Evolutionary conservation across 2,329 filamentous ascomycete genomes (phyloP).

Genomic region (Aureobasidium sp.): DNA sequence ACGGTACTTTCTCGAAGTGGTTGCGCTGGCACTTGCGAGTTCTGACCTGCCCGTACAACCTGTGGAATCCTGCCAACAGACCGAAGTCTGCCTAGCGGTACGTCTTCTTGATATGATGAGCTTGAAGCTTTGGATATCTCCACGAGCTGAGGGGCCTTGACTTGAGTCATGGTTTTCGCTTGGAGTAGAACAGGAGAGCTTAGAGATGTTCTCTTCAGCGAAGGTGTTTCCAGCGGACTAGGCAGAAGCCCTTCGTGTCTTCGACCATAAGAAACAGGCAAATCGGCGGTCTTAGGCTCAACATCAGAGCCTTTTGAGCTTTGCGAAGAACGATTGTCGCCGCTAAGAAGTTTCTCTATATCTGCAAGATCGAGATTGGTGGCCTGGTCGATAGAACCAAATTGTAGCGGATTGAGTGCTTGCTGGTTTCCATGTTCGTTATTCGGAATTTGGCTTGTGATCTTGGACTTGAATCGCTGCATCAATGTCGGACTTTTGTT

Average conservation of each 20-base stretch:
- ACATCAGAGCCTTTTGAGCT: neutral
- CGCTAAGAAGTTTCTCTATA: neutral
- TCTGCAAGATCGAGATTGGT: neutral
- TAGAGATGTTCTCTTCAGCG: constrained; percentile 18
- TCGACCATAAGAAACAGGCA: constrained; percentile 19
- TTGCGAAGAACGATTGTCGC: neutral
- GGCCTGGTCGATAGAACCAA: neutral
- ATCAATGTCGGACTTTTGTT: neutral
- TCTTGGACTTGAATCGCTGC: neutral
- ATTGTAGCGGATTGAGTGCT: neutral
- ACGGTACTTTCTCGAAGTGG: no score
- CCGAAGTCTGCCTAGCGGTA: constrained; percentile 44
- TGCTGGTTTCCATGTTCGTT: neutral
- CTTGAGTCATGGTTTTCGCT: constrained; percentile 16
- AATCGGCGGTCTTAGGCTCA: neutral
- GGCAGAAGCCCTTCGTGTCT: constrained; percentile 21
- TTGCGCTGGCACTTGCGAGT: neutral
- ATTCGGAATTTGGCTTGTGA: neutral
- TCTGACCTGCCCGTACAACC: constrained; percentile 47
- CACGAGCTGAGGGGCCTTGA: constrained; percentile 17
- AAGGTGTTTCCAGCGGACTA: constrained; percentile 16
- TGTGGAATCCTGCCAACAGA: constrained; percentile 82
- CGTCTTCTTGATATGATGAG: no score
- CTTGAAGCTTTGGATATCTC: constrained; percentile 15
- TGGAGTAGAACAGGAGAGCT: constrained; percentile 21